phyloP scores from a whole-genome alignment of 805 yeast genomes.

The Nakazawaea sp. region DNA sequence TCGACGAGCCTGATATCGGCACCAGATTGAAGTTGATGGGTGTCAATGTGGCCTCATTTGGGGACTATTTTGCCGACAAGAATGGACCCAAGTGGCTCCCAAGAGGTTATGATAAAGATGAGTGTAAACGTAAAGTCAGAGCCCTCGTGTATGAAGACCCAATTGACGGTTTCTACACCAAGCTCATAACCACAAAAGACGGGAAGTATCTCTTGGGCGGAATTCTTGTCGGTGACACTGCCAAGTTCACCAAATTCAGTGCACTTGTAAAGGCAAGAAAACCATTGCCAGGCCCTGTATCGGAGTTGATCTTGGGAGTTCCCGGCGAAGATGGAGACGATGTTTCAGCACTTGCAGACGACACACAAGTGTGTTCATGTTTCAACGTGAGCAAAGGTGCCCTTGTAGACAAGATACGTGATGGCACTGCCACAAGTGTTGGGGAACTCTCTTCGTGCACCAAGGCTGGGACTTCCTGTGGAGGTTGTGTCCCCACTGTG shows the following conservation, averaged over 20 bases:
- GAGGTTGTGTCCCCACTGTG: constrained; percentile 31
- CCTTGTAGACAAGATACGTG: constrained; percentile 21
- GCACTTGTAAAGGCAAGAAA: constrained; percentile 22
- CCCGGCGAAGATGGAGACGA: constrained; percentile 22
- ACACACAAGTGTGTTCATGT: constrained; percentile 30
- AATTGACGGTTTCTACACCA: constrained; percentile 26
- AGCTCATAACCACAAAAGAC: constrained; percentile 25
- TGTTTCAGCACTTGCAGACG: constrained; percentile 23
- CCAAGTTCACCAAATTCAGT: constrained; percentile 24
- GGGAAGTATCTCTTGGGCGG: constrained; percentile 31
- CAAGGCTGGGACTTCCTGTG: constrained; percentile 32
- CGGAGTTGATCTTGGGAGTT: constrained; percentile 23
- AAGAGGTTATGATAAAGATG: constrained; percentile 16
- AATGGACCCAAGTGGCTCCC: constrained; percentile 29
- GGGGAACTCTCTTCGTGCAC: constrained; percentile 27
- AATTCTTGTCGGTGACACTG: constrained; percentile 27
- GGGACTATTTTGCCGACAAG: constrained; percentile 29
- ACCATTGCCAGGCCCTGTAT: constrained; percentile 23
- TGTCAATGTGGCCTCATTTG: constrained; percentile 31
- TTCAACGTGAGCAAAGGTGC: constrained; percentile 27
- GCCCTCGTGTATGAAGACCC: constrained; percentile 26
- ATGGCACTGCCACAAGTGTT: constrained; percentile 21
- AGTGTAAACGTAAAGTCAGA: constrained; percentile 12
- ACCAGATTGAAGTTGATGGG: constrained; percentile 30
- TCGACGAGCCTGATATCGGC: constrained; percentile 27